Evolutionary conservation across 2,329 filamentous ascomycete species (phyloP).

Genomic region (Ceratocystis huliohia): DNA sequence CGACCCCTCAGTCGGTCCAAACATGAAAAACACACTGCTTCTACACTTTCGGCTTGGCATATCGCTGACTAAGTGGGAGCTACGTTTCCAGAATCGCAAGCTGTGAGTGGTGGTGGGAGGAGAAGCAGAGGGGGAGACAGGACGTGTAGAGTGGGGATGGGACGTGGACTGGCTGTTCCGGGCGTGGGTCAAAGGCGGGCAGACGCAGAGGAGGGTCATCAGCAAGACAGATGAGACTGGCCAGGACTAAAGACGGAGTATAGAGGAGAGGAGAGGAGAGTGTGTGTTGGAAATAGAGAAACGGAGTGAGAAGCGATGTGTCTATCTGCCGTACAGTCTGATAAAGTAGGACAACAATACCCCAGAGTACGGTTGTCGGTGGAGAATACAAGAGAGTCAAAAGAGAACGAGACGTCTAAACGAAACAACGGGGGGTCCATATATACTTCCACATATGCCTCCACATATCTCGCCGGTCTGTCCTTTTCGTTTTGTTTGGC

Average conservation of each 20-base stretch:
- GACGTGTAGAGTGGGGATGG: background rate
- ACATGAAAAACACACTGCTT: slow-evolving; percentile 17
- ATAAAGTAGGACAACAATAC: too few relatives aligned
- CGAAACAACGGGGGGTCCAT: too few relatives aligned
- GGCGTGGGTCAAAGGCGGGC: background rate
- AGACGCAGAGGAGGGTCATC: background rate
- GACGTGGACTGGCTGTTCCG: background rate
- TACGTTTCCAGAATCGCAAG: background rate
- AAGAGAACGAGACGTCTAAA: too few relatives aligned
- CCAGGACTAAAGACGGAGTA: background rate
- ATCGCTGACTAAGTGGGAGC: background rate
- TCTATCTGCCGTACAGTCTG: too few relatives aligned
- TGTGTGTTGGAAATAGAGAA: background rate
- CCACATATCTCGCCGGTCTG: too few relatives aligned
- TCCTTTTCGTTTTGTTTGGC: too few relatives aligned
- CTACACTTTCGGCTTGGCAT: slow-evolving; percentile 9
- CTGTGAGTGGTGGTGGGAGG: background rate
- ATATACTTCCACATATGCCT: too few relatives aligned
- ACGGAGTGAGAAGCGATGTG: background rate
- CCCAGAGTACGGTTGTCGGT: too few relatives aligned
- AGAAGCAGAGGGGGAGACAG: background rate
- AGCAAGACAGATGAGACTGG: background rate
- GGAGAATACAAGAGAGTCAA: too few relatives aligned
- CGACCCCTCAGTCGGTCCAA: slow-evolving; percentile 14
- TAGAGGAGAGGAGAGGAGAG: background rate